Evolutionary conservation across 805 yeast species (phyloP).

Genomic region (Kazachstania kunashirensis): DNA sequence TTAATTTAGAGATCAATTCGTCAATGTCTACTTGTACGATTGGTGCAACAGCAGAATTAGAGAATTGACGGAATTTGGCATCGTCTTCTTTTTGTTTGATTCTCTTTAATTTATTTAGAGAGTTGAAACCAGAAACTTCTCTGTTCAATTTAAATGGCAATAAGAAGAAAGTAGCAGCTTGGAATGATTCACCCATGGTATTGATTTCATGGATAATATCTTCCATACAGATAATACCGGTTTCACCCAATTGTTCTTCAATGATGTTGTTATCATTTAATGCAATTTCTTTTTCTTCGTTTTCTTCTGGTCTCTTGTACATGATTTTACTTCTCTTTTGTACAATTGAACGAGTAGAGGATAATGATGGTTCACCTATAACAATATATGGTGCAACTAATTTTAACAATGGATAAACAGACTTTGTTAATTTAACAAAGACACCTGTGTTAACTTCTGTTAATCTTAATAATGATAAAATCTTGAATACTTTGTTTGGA

Average conservation of each 20-base stretch:
- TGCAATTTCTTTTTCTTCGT: constrained; percentile 34
- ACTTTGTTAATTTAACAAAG: constrained; percentile 52
- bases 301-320: constrained; percentile 24
- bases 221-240: constrained; percentile 69
- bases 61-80: constrained; percentile 35
- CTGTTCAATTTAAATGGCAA: constrained; percentile 60
- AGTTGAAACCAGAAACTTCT: constrained; percentile 68
- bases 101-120: constrained; percentile 58
- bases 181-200: constrained; percentile 55
- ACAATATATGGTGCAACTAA: constrained; percentile 65
- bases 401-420: constrained; percentile 54
- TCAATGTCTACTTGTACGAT: constrained; percentile 68
- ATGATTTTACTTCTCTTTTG: constrained; percentile 66
- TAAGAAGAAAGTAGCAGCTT: constrained; percentile 49
- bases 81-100: constrained; percentile 45
- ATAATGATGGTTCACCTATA: constrained; percentile 64
- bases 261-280: constrained; percentile 67
- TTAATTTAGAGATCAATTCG: constrained; percentile 54
- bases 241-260: constrained; percentile 61
- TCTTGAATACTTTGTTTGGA: constrained; percentile 53
- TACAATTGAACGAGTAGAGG: constrained; percentile 59
- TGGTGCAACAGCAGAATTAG: constrained; percentile 56
- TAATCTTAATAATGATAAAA: constrained; percentile 54
- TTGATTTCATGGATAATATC: constrained; percentile 67
- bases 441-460: constrained; percentile 56